These are phyloP conservation scores for Poteriospumella lacustris DNA, from an alignment of 108 stramenopile genomes.

Conservation along the genomic window DNA sequence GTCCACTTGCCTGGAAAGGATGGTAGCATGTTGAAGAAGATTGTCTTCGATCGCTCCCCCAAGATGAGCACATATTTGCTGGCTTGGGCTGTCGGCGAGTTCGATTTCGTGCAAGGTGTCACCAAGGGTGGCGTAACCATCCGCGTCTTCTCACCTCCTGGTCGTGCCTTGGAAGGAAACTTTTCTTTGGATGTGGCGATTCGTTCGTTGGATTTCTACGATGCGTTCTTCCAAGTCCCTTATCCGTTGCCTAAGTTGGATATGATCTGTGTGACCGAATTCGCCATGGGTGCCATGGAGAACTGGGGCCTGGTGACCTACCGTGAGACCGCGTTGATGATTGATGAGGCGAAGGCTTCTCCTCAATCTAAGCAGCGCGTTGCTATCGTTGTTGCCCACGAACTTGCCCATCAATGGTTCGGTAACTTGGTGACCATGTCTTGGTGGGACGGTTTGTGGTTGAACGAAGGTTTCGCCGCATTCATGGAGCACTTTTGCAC, in stretches of 20 bases:
- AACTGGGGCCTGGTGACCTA: slow-evolving; percentile 81
- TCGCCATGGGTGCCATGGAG: slow-evolving; percentile 94
- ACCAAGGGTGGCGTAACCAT: slow-evolving; percentile 69
- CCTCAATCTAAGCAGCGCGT: slow-evolving; percentile 68
- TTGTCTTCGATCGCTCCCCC: slow-evolving; percentile 71
- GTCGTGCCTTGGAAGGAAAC: slow-evolving; percentile 65
- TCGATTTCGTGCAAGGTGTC: slow-evolving; percentile 58
- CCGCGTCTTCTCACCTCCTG: slow-evolving; percentile 83
- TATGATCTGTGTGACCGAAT: slow-evolving; percentile 84
- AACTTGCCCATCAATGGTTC: slow-evolving; percentile 93
- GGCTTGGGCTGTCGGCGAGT: slow-evolving; percentile 83
- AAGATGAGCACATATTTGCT: slow-evolving; percentile 89
- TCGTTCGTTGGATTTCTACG: slow-evolving; percentile 72
- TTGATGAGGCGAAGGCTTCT: slow-evolving; percentile 73
- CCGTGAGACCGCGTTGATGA: slow-evolving; percentile 73
- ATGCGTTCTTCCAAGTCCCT: slow-evolving; percentile 62
- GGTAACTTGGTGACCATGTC: slow-evolving; percentile 94
- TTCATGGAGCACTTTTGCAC: slow-evolving; percentile 68
- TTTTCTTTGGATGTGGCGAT: slow-evolving; percentile 79
- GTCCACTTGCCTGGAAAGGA: slow-evolving; percentile 32
- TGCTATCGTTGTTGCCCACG: slow-evolving; percentile 91
- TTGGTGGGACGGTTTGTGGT: slow-evolving; percentile 87
- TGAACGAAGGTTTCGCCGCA: slow-evolving; percentile 92
- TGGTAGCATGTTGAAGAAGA: no score
- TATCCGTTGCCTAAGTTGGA: slow-evolving; percentile 94